Evolutionary conservation across 2,329 filamentous ascomycete genomes (phyloP).

Genomic region (Colletotrichum gigasporum): DNA sequence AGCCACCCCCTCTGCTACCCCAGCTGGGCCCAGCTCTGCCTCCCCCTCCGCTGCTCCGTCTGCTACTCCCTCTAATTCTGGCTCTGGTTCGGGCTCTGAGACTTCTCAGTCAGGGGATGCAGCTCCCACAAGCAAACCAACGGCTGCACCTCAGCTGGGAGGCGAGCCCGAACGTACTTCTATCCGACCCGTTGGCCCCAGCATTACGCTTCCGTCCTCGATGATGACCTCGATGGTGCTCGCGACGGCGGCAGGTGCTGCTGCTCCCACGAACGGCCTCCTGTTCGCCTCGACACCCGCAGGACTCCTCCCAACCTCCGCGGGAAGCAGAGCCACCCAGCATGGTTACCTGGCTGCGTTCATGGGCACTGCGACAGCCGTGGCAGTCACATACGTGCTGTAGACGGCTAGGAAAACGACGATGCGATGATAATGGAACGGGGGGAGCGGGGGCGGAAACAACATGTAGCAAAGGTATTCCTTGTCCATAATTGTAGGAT

Average conservation of each 20-base stretch:
- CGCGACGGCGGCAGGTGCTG: conserved; percentile 8
- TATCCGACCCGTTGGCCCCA: background rate
- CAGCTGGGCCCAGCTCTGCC: too few relatives aligned
- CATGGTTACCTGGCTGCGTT: background rate
- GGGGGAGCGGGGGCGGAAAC: background rate
- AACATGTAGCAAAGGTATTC: background rate
- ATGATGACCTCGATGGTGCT: conserved; percentile 24
- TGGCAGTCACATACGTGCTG: background rate
- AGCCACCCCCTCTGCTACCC: too few relatives aligned
- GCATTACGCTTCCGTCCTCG: conserved; percentile 18
- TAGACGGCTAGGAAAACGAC: background rate
- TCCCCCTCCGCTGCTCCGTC: too few relatives aligned
- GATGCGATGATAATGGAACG: background rate
- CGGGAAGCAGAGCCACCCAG: background rate
- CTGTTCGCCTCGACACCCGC: conserved; percentile 15
- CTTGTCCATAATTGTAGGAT: conserved; percentile 2
- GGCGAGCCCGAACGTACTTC: background rate
- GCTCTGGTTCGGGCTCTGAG: background rate
- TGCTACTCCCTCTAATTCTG: too few relatives aligned
- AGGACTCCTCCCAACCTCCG: background rate
- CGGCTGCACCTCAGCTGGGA: conserved; percentile 3
- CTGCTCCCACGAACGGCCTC: conserved; percentile 13
- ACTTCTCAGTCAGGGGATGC: background rate
- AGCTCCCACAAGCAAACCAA: background rate
- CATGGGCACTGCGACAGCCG: background rate